Conservation (phyloP, 306 rosid genomes). For the Castanea sativa region DNA sequence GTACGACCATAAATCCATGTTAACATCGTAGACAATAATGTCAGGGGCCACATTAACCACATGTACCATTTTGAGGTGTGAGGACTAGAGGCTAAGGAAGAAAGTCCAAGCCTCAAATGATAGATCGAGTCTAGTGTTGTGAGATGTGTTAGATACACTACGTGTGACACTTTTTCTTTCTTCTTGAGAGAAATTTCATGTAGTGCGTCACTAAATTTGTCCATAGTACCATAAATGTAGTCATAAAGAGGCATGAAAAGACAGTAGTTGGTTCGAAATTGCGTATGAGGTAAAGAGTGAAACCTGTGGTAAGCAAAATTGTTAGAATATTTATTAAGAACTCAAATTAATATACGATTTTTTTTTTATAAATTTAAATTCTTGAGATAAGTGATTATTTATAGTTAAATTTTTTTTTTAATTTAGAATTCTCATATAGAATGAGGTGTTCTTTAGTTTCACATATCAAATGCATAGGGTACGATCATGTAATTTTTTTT, state of each 20-base stretch:
- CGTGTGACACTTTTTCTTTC: conserved; percentile 28
- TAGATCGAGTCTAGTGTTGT: conserved; percentile 34
- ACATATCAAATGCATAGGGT: no score
- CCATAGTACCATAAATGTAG: conserved; percentile 29
- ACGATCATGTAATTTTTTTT: no score
- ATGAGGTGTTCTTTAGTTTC: no score
- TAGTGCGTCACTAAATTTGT: conserved; percentile 16
- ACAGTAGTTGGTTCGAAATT: conserved; percentile 36
- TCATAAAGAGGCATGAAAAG: conserved; percentile 38
- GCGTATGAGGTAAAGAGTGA: conserved; percentile 45
- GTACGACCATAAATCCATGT: conserved; percentile 22
- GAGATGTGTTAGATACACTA: conserved; percentile 35
- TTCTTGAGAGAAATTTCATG: conserved; percentile 15
- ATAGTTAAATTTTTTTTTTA: no score
- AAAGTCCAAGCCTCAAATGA: conserved; percentile 29
- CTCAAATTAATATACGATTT: no score
- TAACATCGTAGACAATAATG: conserved; percentile 23
- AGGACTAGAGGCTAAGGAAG: conserved; percentile 33
- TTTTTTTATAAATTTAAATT: no score
- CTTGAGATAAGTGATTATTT: no score
- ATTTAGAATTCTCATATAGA: no score
- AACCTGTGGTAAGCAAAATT: background rate
- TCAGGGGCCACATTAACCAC: conserved; percentile 37
- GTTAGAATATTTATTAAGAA: no score
- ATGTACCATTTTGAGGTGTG: conserved; percentile 26